Base-by-base conservation (phyloP, 2,329 filamentous ascomycete species). In the Colletotrichum chlorophyti region DNA sequence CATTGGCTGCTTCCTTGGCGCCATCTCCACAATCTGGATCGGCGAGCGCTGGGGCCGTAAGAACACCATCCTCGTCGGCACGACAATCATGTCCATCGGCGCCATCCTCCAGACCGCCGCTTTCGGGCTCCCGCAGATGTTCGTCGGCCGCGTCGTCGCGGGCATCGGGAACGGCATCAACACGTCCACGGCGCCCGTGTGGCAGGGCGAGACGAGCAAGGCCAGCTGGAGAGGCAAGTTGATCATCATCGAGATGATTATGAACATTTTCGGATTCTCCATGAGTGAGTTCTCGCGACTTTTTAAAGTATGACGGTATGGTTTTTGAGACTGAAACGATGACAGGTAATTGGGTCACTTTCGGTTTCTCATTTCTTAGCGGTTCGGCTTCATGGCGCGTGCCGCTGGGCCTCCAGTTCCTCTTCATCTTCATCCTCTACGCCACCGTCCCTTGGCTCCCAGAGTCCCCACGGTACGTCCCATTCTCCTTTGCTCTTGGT, bases 1-100 rank as follows among this genome's bases (percentile, higher is more conserved):
- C 61, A 74, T 87, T 27, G 83, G 83, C 8, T 86, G 83, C 65
- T 86, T 87, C 67, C 70, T 86, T 38, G 85, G 84, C 14, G 69
- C 72, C 24, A 59, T 74, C 10, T 62, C 65, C 10, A 68, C 68
- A n/a, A 66, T 72, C 24, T 65, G 65, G 41, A 58, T 74, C 49
- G 72, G 72, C 27, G 72, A 75, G 53, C 63, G 63, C 19, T 58
- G 73, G 6, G 74, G 72, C 5, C 66, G 72, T 23, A 68, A 70
- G 62, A 69, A 66, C 41, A 69, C 69, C 6, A 65, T 76, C 37
- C 63, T 70, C 21, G 54, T 68, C 23, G 72, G 72, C 34, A 69
- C 69, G 7, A 61, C 61, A 15, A 64, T 74, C 35, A 74, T 74
- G 65, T 64, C 66, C 40, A 47, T 74, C 49, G 73, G 72, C 11